A percentile compares a stretch with the other conserved stretches of the same genome.
Evolutionary conservation across 352 stramenopile genomes (phyloP).

Genomic region (Globisporangium lucens): DNA sequence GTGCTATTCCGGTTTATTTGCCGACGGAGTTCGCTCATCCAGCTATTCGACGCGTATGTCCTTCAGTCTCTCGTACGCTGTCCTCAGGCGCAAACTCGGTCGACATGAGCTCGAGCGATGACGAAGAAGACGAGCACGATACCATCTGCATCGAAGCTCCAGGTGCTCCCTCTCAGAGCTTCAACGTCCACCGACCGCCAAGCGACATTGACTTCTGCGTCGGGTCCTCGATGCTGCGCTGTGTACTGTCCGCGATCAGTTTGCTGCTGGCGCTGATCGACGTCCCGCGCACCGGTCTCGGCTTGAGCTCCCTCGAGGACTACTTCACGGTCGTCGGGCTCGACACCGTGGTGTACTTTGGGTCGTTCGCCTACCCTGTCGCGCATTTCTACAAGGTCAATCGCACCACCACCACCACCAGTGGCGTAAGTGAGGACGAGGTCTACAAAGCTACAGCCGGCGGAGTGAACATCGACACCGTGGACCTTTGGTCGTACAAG

Average conservation of each 20-base stretch:
- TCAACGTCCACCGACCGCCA: not conserved
- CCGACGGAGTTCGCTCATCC: too few species aligned
- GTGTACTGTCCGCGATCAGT: slow-evolving; percentile 29
- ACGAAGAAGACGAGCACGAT: not conserved
- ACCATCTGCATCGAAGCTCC: not conserved
- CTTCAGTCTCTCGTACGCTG: not conserved
- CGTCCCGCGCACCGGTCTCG: slow-evolving; percentile 50
- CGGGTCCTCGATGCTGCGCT: slow-evolving; percentile 25
- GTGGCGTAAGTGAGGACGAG: not conserved
- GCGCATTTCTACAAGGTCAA: slow-evolving; percentile 25
- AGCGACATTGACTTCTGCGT: slow-evolving; percentile 17
- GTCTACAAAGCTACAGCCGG: slow-evolving; percentile 15
- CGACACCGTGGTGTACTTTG: slow-evolving; percentile 34
- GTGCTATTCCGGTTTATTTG: too few species aligned
- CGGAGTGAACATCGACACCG: not conserved
- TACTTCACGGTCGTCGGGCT: slow-evolving; percentile 27
- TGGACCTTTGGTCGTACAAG: slow-evolving; percentile 33
- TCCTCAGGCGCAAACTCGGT: not conserved
- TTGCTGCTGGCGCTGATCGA: slow-evolving; percentile 40
- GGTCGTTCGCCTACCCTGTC: slow-evolving; percentile 41
- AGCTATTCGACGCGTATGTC: too few species aligned
- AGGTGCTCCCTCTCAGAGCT: not conserved
- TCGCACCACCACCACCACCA: not conserved
- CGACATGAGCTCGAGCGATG: not conserved
- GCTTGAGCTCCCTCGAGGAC: slow-evolving; percentile 19